These are phyloP conservation scores for Triticum aestivum DNA, from an alignment of 176 grass and related monocot genomes.

Conservation along the genomic window DNA sequence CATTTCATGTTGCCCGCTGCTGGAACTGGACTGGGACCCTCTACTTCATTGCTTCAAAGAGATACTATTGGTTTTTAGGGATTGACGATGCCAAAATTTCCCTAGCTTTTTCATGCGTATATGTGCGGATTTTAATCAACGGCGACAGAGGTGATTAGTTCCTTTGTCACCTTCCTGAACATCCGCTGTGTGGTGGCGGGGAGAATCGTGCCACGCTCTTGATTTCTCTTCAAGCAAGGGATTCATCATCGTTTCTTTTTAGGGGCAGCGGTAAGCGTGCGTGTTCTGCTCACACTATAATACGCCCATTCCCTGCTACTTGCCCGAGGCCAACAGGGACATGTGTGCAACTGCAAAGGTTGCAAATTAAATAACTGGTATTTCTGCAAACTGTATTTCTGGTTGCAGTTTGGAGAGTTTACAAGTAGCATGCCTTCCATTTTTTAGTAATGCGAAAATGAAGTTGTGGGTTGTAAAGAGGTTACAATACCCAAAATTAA, in stretches of 20 bases:
- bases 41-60: not conserved
- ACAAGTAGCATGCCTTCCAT: not conserved
- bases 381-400: not conserved
- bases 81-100: not conserved
- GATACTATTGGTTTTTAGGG: not conserved
- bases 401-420: not conserved
- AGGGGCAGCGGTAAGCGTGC: not conserved
- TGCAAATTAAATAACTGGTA: not conserved
- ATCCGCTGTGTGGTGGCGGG: not conserved
- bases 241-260: constrained; percentile 18
- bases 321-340: constrained; percentile 9
- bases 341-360: not conserved
- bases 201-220: not conserved
- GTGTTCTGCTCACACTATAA: not conserved
- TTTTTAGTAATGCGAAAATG: not conserved
- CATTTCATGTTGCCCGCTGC: not conserved
- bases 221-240: constrained; percentile 34
- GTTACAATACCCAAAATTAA: not conserved
- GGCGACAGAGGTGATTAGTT: not conserved
- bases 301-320: not conserved
- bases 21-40: not conserved
- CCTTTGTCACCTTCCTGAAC: not conserved
- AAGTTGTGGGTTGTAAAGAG: not conserved
- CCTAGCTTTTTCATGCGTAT: not conserved
- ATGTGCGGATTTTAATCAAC: not conserved